A percentile compares a stretch with the other conserved stretches of the same genome.
These are phyloP conservation scores for Sutorius eximius DNA, from an alignment of 1,284 basidiomycete genomes.

Conservation along the genomic window DNA sequence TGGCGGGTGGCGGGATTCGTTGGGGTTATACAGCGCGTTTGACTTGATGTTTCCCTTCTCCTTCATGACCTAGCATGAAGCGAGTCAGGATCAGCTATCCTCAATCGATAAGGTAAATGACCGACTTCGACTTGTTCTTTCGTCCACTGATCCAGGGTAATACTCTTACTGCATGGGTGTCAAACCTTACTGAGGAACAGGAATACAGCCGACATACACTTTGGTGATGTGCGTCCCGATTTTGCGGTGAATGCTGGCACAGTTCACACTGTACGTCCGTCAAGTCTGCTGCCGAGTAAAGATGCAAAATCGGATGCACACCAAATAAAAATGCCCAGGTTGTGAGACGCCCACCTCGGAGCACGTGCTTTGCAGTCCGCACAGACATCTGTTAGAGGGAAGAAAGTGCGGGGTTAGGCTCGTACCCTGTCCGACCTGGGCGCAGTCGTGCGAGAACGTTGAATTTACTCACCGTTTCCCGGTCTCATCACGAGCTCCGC, in stretches of 20 bases:
- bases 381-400: slow-evolving; percentile 57
- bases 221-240: slow-evolving; percentile 85
- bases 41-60: slow-evolving; percentile 75
- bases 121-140: slow-evolving; percentile 82
- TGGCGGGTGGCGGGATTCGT: slow-evolving; percentile 73
- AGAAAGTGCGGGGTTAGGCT: slow-evolving; percentile 5
- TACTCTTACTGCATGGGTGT: slow-evolving; percentile 62
- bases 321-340: slow-evolving; percentile 82
- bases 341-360: slow-evolving; percentile 83
- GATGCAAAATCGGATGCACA: slow-evolving; percentile 33
- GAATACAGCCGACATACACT: slow-evolving; percentile 55
- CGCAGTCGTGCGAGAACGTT: not conserved
- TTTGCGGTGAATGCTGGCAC: slow-evolving; percentile 86
- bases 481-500: slow-evolving; percentile 65
- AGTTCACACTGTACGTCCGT: slow-evolving; percentile 57
- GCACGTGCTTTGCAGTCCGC: slow-evolving; percentile 80
- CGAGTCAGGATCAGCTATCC: slow-evolving; percentile 11
- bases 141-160: slow-evolving; percentile 82
- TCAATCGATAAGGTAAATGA: slow-evolving; percentile 9
- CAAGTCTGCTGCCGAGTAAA: slow-evolving; percentile 5
- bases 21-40: slow-evolving; percentile 73
- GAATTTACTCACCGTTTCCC: slow-evolving; percentile 63
- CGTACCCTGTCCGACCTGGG: slow-evolving; percentile 5
- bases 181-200: not conserved
- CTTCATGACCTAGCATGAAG: slow-evolving; percentile 58